Evolutionary conservation across 1,139 yeast species (phyloP), one percentile per base, ranked within the genome.

Genomic region (Entelexis sorbosivorans): DNA sequence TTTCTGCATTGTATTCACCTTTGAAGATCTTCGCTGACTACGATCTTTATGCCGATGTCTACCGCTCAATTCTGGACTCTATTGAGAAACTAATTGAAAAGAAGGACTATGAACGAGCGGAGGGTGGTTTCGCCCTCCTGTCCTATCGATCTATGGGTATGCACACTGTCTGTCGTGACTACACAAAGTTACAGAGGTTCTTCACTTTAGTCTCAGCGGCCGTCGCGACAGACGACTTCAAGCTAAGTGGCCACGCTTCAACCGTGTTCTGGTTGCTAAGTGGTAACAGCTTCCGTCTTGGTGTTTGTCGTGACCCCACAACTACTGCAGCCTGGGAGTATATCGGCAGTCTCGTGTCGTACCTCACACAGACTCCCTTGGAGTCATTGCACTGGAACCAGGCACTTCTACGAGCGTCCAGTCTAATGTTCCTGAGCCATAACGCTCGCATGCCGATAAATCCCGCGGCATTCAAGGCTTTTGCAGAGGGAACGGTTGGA

Each of bases 21-120:
- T 77, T 86, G 74, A 82, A 80, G 60, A 79, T 87, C 52, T 69
- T 91, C 10, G 73, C 80, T 57, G 88, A 91, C 1, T 79, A 93
- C 0, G 36, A 22, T 1, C 46, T 56, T 6, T 47, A 75, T 64
- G 53, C 66, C 63, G 24, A 58, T 59, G 56, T 64, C 62, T 58
- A 66, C 38, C 66, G 66, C 3, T 56, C 58, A 52, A 68, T 82
- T 1, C 71, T 84, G 50, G 73, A 73, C 29, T 72, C 73, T 17
- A 67, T 83, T 49, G 66, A 73, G 10, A 66, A 67, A 22, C 81
- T 87, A 0, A 61, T 89, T n/a, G 69, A 71, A 0, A 69, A 69
- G 3, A 69, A 74, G 20, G 82, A 82, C 48, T 69, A 68, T 54
- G 79, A 80, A 59, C 72, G 74, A 39, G 76, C 87, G 17, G 81